Conservation (phyloP, 176 grass and related monocot genomes). For the Metroxylon sagu region DNA sequence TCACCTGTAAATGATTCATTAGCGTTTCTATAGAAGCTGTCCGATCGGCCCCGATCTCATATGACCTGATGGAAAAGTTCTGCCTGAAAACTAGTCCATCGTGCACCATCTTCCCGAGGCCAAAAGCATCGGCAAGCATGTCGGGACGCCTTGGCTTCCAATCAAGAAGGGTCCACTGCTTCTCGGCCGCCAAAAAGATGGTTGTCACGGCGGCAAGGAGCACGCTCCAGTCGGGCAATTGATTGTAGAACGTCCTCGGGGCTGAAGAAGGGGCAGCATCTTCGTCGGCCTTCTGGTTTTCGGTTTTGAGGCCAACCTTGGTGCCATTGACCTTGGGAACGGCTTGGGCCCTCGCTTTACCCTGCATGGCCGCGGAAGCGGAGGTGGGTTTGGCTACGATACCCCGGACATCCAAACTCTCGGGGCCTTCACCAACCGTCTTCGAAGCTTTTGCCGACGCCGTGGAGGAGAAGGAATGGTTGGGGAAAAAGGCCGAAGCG, state of each 20-base stretch:
- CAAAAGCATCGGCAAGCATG: slow-evolving; percentile 87
- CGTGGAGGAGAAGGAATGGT: slow-evolving; percentile 24
- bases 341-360: slow-evolving; percentile 63
- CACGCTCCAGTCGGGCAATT: slow-evolving; percentile 96
- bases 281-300: slow-evolving; percentile 24
- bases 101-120: slow-evolving; percentile 82
- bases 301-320: slow-evolving; percentile 47
- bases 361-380: slow-evolving; percentile 36
- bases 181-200: slow-evolving; percentile 92
- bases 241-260: slow-evolving; percentile 83
- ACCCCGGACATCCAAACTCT: slow-evolving; percentile 49
- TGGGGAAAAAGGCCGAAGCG: slow-evolving; percentile 54
- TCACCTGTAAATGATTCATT: slow-evolving; percentile 99
- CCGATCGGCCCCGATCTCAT: slow-evolving; percentile 92
- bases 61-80: slow-evolving; percentile 89
- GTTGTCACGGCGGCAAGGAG: slow-evolving; percentile 90
- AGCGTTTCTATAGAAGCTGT: slow-evolving; percentile 94
- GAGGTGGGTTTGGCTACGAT: slow-evolving; percentile 52
- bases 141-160: slow-evolving; percentile 95
- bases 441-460: slow-evolving; percentile 32
- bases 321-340: slow-evolving; percentile 81
- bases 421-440: slow-evolving; percentile 39
- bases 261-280: slow-evolving; percentile 24
- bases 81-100: slow-evolving; percentile 89
- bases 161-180: slow-evolving; percentile 87